These are phyloP conservation scores for Vitis amurensis DNA, from an alignment of 164 flowering plant genomes.

Conservation along the genomic window DNA sequence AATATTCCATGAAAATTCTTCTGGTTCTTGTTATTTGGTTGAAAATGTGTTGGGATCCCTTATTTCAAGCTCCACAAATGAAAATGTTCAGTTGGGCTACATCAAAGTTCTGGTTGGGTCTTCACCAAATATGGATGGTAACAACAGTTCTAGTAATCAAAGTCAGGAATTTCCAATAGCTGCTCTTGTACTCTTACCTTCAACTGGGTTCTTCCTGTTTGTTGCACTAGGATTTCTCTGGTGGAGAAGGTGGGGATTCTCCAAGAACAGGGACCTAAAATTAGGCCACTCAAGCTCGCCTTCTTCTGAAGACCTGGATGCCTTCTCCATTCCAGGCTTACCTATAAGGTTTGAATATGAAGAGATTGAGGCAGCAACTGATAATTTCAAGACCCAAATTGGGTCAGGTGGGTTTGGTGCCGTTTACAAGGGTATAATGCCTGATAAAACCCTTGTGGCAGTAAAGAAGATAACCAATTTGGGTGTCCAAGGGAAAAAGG, in stretches of 20 bases:
- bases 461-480: conserved; percentile 71
- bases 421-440: conserved; percentile 69
- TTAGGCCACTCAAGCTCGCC: conserved; percentile 24
- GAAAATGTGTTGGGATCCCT: conserved; percentile 62
- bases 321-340: conserved; percentile 68
- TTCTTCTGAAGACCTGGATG: conserved; percentile 53
- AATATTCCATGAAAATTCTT: conserved; percentile 52
- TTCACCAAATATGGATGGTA: conserved; percentile 3
- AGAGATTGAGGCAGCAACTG: conserved; percentile 68
- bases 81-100: conserved; percentile 41
- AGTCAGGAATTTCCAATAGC: conserved; percentile 39
- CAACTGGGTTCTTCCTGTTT: conserved; percentile 43
- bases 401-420: conserved; percentile 89
- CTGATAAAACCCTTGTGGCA: conserved; percentile 69
- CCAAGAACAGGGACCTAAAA: conserved; percentile 21
- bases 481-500: conserved; percentile 70
- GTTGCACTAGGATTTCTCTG: conserved; percentile 33
- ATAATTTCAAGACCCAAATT: conserved; percentile 52
- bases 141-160: neutral
- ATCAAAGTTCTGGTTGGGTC: conserved; percentile 35
- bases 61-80: conserved; percentile 17
- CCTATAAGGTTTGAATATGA: conserved; percentile 66
- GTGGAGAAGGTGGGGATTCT: conserved; percentile 42
- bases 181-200: conserved; percentile 63
- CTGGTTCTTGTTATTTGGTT: conserved; percentile 64